Evolutionary conservation across 345 rosid genomes (phyloP).

Genomic region (Hibiscus syriacus): DNA sequence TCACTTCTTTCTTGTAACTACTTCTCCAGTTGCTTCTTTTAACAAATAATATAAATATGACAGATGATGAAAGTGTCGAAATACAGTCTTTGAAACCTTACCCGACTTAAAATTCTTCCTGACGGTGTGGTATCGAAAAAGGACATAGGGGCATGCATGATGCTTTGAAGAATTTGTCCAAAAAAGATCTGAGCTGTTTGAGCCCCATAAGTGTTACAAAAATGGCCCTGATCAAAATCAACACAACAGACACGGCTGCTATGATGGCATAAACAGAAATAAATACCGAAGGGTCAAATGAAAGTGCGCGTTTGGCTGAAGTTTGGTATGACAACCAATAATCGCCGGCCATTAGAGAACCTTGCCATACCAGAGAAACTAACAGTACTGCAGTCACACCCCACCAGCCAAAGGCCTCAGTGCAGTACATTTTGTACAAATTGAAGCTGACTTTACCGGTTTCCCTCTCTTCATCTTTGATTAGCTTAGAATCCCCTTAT

Average conservation of each 20-base stretch:
- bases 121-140: slow-evolving; percentile 97
- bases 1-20: background rate
- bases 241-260: slow-evolving; percentile 45
- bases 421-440: slow-evolving; percentile 68
- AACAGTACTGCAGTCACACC: slow-evolving; percentile 49
- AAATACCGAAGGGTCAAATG: slow-evolving; percentile 50
- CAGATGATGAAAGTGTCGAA: background rate
- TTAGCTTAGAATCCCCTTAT: slow-evolving; percentile 70
- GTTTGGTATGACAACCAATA: slow-evolving; percentile 95
- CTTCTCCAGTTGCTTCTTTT: background rate
- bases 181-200: slow-evolving; percentile 76
- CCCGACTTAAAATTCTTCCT: slow-evolving; percentile 90
- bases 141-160: slow-evolving; percentile 93
- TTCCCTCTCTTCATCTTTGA: slow-evolving; percentile 82
- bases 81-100: slow-evolving; percentile 21
- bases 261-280: slow-evolving; percentile 55
- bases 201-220: slow-evolving; percentile 62
- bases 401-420: slow-evolving; percentile 95
- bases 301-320: slow-evolving; percentile 35
- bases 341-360: slow-evolving; percentile 73
- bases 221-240: slow-evolving; percentile 43
- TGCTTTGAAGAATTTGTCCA: slow-evolving; percentile 59
- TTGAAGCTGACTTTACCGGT: slow-evolving; percentile 62
- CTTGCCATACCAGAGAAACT: slow-evolving; percentile 71
- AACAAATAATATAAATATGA: background rate